These are phyloP conservation scores for Crithidia brevicula DNA, from an alignment of 208 protist genomes.

Conservation along the genomic window DNA sequence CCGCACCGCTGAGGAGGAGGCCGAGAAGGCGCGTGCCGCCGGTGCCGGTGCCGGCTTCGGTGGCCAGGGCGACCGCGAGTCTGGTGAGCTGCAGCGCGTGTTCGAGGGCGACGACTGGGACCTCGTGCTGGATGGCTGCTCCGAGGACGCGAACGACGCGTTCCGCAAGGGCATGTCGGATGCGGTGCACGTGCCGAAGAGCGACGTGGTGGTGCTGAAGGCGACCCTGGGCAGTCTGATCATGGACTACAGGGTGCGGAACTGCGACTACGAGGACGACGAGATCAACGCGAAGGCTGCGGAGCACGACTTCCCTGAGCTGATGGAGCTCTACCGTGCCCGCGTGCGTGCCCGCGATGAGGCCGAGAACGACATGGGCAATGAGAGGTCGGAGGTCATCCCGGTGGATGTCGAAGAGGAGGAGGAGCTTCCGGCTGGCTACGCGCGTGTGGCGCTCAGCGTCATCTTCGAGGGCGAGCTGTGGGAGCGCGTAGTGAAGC, in stretches of 20 bases:
- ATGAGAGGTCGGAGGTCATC: constrained; percentile 18
- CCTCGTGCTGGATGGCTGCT: constrained; percentile 35
- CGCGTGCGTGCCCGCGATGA: constrained; percentile 32
- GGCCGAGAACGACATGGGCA: constrained; percentile 1
- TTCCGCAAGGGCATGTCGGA: constrained; percentile 39
- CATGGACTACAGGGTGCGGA: constrained; percentile 48
- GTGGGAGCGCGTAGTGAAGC: constrained; percentile 39
- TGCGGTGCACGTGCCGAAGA: constrained; percentile 18
- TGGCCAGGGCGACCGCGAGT: constrained; percentile 34
- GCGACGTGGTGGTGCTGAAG: constrained; percentile 36
- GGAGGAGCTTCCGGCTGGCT: constrained; percentile 23
- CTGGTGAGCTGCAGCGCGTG: constrained; percentile 35
- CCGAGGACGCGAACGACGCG: constrained; percentile 33
- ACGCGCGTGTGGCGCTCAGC: constrained; percentile 30
- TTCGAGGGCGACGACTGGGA: constrained; percentile 71
- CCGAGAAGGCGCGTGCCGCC: constrained; percentile 3
- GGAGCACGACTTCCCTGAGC: constrained; percentile 38
- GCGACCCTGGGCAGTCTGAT: constrained; percentile 43
- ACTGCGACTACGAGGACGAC: constrained; percentile 30
- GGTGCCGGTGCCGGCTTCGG: constrained; percentile 21
- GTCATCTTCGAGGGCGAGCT: constrained; percentile 54
- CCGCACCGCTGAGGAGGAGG: constrained; percentile 18
- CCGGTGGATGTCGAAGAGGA: constrained; percentile 14
- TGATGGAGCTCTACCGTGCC: constrained; percentile 61
- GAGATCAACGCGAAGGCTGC: constrained; percentile 34